phyloP scores from a whole-genome alignment of 768 basidiomycete genomes.

The Imleria badia region DNA sequence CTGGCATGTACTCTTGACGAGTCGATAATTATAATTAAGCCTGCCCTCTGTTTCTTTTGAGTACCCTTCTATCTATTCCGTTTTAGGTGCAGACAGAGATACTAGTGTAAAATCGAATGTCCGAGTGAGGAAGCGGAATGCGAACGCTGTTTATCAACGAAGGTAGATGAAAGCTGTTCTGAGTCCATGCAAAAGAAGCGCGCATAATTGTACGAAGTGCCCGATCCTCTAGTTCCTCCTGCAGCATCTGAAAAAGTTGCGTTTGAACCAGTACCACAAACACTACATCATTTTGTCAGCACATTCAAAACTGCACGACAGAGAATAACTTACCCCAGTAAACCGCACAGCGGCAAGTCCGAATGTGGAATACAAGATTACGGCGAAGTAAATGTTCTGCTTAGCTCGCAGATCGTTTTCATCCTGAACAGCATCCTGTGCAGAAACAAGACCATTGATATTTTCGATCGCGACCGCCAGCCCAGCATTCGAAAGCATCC shows the following conservation, averaged over 20 bases:
- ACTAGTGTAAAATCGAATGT: conserved; percentile 27
- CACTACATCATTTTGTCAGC: conserved; percentile 48
- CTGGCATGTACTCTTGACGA: conserved; percentile 59
- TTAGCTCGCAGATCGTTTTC: conserved; percentile 40
- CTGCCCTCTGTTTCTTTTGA: conserved; percentile 17
- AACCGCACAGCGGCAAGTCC: conserved; percentile 71
- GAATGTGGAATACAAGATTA: conserved; percentile 83
- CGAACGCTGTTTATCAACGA: conserved; percentile 26
- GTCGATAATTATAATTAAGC: conserved; percentile 6
- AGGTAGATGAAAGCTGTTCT: conserved; percentile 32
- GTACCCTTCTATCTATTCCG: conserved; percentile 27
- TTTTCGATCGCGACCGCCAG: conserved; percentile 77
- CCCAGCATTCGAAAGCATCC: conserved; percentile 75
- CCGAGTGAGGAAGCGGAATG: conserved; percentile 14
- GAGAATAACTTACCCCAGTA: conserved; percentile 56
- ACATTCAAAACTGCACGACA: neutral
- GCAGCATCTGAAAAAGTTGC: conserved; percentile 81
- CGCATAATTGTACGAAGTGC: conserved; percentile 12
- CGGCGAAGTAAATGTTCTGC: conserved; percentile 66
- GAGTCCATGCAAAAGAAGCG: conserved; percentile 25
- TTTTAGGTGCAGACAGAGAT: conserved; percentile 21
- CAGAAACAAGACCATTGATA: conserved; percentile 58
- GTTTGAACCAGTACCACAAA: conserved; percentile 77
- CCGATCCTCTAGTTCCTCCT: conserved; percentile 55
- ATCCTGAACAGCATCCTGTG: conserved; percentile 39